A percentile compares a stretch with the other conserved stretches of the same genome.
Conservation (phyloP, 768 basidiomycete species). For the Lactifluus piperatus region DNA sequence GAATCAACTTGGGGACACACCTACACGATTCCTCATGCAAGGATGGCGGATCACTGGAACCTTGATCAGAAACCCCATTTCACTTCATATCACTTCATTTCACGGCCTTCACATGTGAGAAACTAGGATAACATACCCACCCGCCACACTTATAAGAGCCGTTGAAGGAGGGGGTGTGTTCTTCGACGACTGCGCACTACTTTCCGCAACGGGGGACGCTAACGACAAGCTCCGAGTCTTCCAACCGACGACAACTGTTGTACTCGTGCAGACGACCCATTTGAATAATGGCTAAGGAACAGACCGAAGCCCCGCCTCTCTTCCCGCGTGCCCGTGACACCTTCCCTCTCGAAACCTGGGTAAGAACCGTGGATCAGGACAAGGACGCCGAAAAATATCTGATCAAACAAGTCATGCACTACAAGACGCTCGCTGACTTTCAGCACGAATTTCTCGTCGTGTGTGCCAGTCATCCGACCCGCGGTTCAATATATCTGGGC, state of each 20-base stretch:
- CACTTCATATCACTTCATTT: too few relatives aligned
- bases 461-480: slow-evolving; percentile 2
- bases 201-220: not conserved
- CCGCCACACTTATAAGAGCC: too few relatives aligned
- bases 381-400: not conserved
- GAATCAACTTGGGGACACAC: too few relatives aligned
- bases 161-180: too few relatives aligned
- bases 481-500: slow-evolving; percentile 5
- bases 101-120: too few relatives aligned
- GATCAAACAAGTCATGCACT: slow-evolving; percentile 16
- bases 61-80: too few relatives aligned
- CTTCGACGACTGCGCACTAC: too few relatives aligned
- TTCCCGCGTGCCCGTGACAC: slow-evolving; percentile 7
- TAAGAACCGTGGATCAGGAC: not conserved
- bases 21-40: too few relatives aligned
- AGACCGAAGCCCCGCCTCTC: not conserved
- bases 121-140: too few relatives aligned
- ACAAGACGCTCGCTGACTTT: slow-evolving; percentile 11
- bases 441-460: slow-evolving; percentile 21
- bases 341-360: slow-evolving; percentile 11
- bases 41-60: too few relatives aligned
- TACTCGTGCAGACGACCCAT: not conserved
- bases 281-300: not conserved
- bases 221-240: not conserved
- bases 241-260: not conserved